These are phyloP conservation scores for California macrophylla DNA, from an alignment of 441 rosid genomes.

Conservation along the genomic window DNA sequence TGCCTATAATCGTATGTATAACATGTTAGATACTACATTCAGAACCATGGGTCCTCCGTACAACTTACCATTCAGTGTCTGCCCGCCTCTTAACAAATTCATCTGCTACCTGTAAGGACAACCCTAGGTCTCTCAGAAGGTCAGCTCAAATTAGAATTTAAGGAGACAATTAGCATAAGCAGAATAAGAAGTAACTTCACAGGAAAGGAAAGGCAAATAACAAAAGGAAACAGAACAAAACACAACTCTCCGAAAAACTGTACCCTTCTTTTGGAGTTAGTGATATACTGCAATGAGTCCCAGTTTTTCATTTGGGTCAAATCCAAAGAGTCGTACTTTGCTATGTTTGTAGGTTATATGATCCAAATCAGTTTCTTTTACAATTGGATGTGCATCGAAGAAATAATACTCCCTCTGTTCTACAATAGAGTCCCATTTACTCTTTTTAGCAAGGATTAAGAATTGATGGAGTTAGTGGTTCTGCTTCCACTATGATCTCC, in stretches of 20 bases:
- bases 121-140: constrained; percentile 8
- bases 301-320: too few relatives aligned
- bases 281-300: background rate
- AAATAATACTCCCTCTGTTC: too few relatives aligned
- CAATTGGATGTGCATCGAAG: background rate
- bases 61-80: constrained; percentile 55
- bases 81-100: constrained; percentile 56
- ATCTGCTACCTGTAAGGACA: constrained; percentile 47
- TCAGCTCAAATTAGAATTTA: background rate
- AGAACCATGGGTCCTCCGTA: constrained; percentile 8
- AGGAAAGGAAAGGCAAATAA: background rate
- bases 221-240: background rate
- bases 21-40: background rate
- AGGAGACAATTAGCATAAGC: background rate
- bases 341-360: background rate
- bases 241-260: background rate
- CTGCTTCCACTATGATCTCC: too few relatives aligned
- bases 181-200: background rate
- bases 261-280: background rate
- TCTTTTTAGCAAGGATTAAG: too few relatives aligned
- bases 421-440: too few relatives aligned
- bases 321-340: too few relatives aligned
- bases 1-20: background rate
- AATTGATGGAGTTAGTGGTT: too few relatives aligned
- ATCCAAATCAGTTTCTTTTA: background rate